A percentile compares a stretch with the other conserved stretches of the same genome.
These are phyloP conservation scores for Kwoniella botswanensis DNA, from an alignment of 768 basidiomycete species.

Conservation along the genomic window DNA sequence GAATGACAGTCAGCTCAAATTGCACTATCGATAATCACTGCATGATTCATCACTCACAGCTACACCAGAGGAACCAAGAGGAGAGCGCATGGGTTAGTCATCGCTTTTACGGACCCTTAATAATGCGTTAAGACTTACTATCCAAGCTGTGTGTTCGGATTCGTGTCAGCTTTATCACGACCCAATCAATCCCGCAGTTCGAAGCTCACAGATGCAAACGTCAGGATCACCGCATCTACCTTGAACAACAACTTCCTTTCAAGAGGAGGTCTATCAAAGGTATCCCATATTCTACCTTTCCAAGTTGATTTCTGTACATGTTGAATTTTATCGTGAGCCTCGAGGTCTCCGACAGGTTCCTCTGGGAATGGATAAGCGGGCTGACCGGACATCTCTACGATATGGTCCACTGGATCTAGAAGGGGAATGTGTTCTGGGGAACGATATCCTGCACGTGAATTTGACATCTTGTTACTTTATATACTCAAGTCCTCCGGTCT, in stretches of 20 bases:
- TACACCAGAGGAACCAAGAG: too few species aligned
- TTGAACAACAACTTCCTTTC: constrained; percentile 51
- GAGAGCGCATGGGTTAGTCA: too few species aligned
- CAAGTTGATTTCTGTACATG: constrained; percentile 27
- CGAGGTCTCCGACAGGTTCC: constrained; percentile 11
- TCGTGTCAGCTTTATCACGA: not conserved
- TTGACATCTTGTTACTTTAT: not conserved
- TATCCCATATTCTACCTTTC: constrained; percentile 49
- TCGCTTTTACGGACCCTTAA: too few species aligned
- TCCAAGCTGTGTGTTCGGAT: constrained; percentile 4
- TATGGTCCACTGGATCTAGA: not conserved
- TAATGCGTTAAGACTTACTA: constrained; percentile 5
- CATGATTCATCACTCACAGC: too few species aligned
- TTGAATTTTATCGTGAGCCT: constrained; percentile 7
- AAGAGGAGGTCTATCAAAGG: constrained; percentile 36
- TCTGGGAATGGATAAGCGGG: constrained; percentile 10
- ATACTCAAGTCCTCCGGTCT: not conserved
- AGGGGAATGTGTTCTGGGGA: constrained; percentile 3
- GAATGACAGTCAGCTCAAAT: too few species aligned
- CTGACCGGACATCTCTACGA: constrained; percentile 4
- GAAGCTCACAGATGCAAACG: constrained; percentile 43
- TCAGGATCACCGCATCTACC: constrained; percentile 45
- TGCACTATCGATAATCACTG: too few species aligned
- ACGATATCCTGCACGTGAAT: not conserved
- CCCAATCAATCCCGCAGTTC: not conserved